A percentile compares a stretch with the other conserved stretches of the same genome.
phyloP scores from a whole-genome alignment of 202 grass and related monocot species.

The Dendrocalamus latiflorus region DNA sequence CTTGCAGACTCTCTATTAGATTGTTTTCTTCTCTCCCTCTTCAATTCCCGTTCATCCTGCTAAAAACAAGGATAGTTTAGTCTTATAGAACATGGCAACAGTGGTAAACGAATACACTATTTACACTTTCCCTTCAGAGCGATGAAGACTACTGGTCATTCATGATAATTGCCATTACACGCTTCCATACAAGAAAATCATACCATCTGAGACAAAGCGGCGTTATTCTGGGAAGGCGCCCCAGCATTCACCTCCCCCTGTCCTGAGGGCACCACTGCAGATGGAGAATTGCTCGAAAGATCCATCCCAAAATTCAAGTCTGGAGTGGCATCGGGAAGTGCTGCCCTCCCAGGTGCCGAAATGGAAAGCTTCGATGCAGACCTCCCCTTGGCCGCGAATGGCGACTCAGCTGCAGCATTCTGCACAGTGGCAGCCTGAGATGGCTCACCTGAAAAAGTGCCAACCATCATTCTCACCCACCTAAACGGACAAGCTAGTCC shows the following conservation, averaged over 20 bases:
- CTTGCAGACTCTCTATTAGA: slow-evolving; percentile 95
- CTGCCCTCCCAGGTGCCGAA: slow-evolving; percentile 39
- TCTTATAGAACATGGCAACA: neutral
- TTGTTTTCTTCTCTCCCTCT: slow-evolving; percentile 92
- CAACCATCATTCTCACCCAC: neutral
- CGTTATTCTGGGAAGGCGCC: neutral
- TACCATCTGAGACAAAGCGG: slow-evolving; percentile 38
- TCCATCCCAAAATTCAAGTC: slow-evolving; percentile 65
- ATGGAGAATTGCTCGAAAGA: slow-evolving; percentile 42
- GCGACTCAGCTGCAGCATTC: slow-evolving; percentile 13
- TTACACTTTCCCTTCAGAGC: neutral
- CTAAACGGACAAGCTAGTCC: neutral
- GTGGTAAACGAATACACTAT: neutral
- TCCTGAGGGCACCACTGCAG: slow-evolving; percentile 31
- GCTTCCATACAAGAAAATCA: neutral
- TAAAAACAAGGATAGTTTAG: slow-evolving; percentile 3
- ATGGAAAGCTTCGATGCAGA: slow-evolving; percentile 49
- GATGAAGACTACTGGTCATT: neutral
- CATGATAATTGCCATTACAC: neutral
- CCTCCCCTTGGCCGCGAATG: slow-evolving; percentile 14
- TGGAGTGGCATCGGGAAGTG: slow-evolving; percentile 13
- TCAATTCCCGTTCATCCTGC: slow-evolving; percentile 83
- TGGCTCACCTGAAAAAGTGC: slow-evolving; percentile 48
- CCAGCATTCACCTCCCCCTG: slow-evolving; percentile 30
- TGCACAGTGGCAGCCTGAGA: slow-evolving; percentile 31